A percentile compares a stretch with the other conserved stretches of the same genome.
phyloP scores from a whole-genome alignment of 2,329 filamentous ascomycete species.

The Aspergillus neoniger region DNA sequence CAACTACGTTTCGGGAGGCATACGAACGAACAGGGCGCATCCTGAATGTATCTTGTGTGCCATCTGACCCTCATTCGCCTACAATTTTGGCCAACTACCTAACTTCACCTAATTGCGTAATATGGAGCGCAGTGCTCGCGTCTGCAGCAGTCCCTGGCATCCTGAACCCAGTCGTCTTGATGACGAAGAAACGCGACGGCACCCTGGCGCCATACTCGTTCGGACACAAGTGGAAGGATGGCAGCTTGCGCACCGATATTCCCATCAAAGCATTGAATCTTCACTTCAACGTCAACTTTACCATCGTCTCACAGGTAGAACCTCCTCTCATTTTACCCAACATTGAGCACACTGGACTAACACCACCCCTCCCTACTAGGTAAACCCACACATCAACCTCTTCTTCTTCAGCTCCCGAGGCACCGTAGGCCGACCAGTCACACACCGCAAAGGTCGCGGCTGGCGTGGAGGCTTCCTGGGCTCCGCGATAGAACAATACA shows the following conservation, averaged over 20 bases:
- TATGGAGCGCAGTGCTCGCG: constrained; percentile 94
- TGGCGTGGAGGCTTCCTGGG: constrained; percentile 97
- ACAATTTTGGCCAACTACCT: constrained; percentile 94
- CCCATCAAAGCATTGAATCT: constrained; percentile 91
- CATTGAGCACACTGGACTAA: constrained; percentile 28
- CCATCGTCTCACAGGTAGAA: constrained; percentile 68
- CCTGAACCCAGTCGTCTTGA: constrained; percentile 89
- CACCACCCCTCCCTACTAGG: constrained; percentile 54
- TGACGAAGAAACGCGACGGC: constrained; percentile 79
- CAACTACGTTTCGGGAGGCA: constrained; percentile 91
- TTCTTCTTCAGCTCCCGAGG: constrained; percentile 98
- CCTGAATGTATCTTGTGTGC: constrained; percentile 93
- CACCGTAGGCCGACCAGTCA: constrained; percentile 87
- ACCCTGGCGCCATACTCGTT: constrained; percentile 87
- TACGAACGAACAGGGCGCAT: constrained; percentile 93
- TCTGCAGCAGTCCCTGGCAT: constrained; percentile 96
- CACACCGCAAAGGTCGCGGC: constrained; percentile 86
- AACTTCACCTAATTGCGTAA: constrained; percentile 93
- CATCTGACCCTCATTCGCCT: constrained; percentile 89
- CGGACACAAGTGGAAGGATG: constrained; percentile 99
- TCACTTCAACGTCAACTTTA: constrained; percentile 98
- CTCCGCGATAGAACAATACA: constrained; percentile 86
- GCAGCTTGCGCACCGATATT: constrained; percentile 89
- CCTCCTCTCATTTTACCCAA: background rate
- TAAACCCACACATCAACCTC: constrained; percentile 96